phyloP scores from a whole-genome alignment of 2,329 filamentous ascomycete genomes.

The Colletotrichum echinochloae region DNA sequence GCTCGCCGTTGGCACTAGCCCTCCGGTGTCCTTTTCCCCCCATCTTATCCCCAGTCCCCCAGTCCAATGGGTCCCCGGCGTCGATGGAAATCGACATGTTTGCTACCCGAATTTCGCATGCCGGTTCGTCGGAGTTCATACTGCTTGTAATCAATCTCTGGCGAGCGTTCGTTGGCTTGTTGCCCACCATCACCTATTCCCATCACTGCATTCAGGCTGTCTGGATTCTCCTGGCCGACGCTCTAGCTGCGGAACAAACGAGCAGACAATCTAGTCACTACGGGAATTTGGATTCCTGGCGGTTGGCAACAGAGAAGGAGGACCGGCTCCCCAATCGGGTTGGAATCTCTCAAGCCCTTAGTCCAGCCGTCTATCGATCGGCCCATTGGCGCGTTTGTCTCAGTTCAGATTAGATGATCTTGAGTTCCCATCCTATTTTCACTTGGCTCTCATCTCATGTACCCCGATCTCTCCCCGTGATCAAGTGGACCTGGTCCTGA shows the following conservation, averaged over 20 bases:
- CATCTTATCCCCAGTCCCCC: not conserved
- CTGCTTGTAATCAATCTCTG: not conserved
- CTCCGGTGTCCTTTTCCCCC: no score
- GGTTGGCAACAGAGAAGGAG: not conserved
- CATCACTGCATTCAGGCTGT: not conserved
- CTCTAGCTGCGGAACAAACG: not conserved
- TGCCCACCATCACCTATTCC: not conserved
- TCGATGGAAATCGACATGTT: not conserved
- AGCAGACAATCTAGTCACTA: not conserved
- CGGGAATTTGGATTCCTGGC: no score
- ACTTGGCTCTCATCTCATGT: not conserved
- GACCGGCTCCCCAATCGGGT: not conserved
- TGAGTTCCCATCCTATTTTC: not conserved
- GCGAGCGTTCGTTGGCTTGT: not conserved
- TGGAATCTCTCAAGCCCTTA: not conserved
- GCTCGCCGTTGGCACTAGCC: not conserved
- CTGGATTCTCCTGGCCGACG: not conserved
- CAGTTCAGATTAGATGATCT: not conserved
- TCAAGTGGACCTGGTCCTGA: not conserved
- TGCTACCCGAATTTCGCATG: not conserved
- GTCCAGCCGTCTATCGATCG: not conserved
- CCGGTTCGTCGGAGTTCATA: not conserved
- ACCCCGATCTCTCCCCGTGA: not conserved
- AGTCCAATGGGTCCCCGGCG: not conserved
- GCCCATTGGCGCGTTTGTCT: not conserved